phyloP scores from a whole-genome alignment of 1,139 yeast genomes.

The Groenewaldozyma auringiensis region DNA sequence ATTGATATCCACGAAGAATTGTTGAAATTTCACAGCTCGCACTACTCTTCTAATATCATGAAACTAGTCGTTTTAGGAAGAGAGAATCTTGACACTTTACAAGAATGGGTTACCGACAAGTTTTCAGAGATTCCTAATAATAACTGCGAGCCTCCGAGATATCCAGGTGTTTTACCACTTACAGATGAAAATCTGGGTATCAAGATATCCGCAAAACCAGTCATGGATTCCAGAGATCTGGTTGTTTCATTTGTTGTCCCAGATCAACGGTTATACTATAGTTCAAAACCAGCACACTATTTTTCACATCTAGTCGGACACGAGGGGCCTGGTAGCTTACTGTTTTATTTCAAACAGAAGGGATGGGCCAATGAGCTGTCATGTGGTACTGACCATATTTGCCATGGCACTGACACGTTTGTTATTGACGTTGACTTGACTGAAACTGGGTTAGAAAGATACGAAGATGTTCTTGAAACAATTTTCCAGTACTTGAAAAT shows the following conservation, averaged over 20 bases:
- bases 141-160: constrained; percentile 41
- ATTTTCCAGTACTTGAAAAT: constrained; percentile 68
- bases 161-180: constrained; percentile 40
- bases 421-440: constrained; percentile 69
- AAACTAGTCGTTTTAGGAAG: constrained; percentile 77
- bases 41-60: constrained; percentile 76
- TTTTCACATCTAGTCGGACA: constrained; percentile 82
- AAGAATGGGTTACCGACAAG: constrained; percentile 60
- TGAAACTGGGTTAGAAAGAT: constrained; percentile 54
- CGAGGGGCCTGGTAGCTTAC: constrained; percentile 79
- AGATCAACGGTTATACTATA: constrained; percentile 58
- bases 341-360: constrained; percentile 55
- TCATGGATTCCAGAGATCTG: constrained; percentile 65
- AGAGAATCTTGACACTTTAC: constrained; percentile 64
- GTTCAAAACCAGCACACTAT: constrained; percentile 60
- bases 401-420: constrained; percentile 62
- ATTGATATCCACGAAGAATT: constrained; percentile 62
- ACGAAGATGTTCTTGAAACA: constrained; percentile 50
- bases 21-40: constrained; percentile 48
- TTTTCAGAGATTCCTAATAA: constrained; percentile 59
- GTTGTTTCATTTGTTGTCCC: constrained; percentile 69
- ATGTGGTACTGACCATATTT: constrained; percentile 64
- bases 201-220: constrained; percentile 65
- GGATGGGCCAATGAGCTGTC: constrained; percentile 79
- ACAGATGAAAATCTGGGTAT: constrained; percentile 44